phyloP scores from a whole-genome alignment of 2,329 filamentous ascomycete species.

The Colletotrichum graminicola region DNA sequence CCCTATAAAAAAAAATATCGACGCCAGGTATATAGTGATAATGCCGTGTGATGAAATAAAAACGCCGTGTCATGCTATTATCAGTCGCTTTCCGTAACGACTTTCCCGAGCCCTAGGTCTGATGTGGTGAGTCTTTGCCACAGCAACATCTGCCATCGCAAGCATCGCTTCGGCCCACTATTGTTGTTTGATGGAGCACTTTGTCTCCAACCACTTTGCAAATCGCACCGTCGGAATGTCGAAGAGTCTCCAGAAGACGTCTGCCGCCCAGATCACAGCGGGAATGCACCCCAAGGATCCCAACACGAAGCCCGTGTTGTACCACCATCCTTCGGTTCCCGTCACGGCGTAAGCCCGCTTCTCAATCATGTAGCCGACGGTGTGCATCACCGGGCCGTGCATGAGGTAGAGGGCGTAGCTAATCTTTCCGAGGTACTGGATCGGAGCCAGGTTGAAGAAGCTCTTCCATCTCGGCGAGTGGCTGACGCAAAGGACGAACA shows the following conservation, averaged over 20 bases:
- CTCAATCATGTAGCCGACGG: constrained; percentile 65
- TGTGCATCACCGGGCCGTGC: constrained; percentile 68
- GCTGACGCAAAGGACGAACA: constrained; percentile 65
- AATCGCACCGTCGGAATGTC: constrained; percentile 69
- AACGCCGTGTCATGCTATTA: constrained; percentile 42
- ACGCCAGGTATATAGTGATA: constrained; percentile 41
- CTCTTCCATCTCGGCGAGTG: constrained; percentile 61
- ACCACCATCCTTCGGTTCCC: constrained; percentile 60
- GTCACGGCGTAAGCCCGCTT: constrained; percentile 61
- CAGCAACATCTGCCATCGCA: constrained; percentile 14
- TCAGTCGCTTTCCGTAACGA: constrained; percentile 34
- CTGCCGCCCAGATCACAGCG: constrained; percentile 65
- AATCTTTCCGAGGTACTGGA: constrained; percentile 71
- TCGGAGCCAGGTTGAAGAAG: constrained; percentile 61
- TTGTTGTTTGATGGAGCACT: constrained; percentile 51
- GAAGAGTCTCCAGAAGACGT: constrained; percentile 68
- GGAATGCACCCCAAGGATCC: constrained; percentile 63
- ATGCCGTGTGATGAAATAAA: constrained; percentile 32
- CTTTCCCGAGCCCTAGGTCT: constrained; percentile 18
- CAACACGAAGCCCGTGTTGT: constrained; percentile 61
- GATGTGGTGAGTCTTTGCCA: constrained; percentile 7
- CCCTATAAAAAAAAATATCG: constrained; percentile 8
- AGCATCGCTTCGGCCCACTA: constrained; percentile 11
- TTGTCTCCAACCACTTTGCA: constrained; percentile 66
- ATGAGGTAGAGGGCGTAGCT: constrained; percentile 73